Evolutionary conservation across 257 asterid species (phyloP), one percentile per base, ranked within the genome.

Genomic region (Pogostemon cablin): DNA sequence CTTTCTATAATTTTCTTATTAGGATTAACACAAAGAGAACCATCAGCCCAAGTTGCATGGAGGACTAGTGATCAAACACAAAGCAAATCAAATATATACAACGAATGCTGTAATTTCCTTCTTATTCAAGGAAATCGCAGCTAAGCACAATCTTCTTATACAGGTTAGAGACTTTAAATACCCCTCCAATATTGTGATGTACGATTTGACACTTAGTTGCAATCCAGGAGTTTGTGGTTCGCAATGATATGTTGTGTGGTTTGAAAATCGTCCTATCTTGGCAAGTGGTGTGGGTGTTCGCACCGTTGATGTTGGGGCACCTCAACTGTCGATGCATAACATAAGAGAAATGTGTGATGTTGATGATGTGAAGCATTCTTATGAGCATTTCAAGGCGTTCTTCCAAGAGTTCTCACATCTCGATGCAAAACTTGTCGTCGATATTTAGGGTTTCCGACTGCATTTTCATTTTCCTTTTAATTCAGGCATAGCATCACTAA

Each of bases 11-110:
- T 43, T 65, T 35, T 4, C 50, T 80, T 75, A 64, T 65, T 87
- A 93, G 98, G 98, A 91, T 52, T 89, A 80, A 81, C 98, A 93
- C 48, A 97, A 93, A 79, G 97, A 93, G 60, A 90, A 91, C 78
- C 98, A 93, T 71, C 97, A 86, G 77, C 98, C 98, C 5, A 88
- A 89, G 81, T 67, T 93, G 84, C 98, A 90, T 9, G 83, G 96
- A 20, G 98, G 98, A 38, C 97, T 93, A 4, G 96, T 86, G 47
- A 90, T 93, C 1, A 93, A 93, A 75, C 93, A 88, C 83, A 93
- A 90, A 9, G 98, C 95, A 10, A 93, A 88, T 81, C 98, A 93
- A 68, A 88, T 95, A 68, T 93, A 93, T 55, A 96, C 97, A 52
- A 90, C 97, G 35, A 92, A 92, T 74, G 93, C 98, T 3, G 82